Evolutionary conservation across 768 basidiomycete species (phyloP).

Genomic region (Tephrocybe sp.): DNA sequence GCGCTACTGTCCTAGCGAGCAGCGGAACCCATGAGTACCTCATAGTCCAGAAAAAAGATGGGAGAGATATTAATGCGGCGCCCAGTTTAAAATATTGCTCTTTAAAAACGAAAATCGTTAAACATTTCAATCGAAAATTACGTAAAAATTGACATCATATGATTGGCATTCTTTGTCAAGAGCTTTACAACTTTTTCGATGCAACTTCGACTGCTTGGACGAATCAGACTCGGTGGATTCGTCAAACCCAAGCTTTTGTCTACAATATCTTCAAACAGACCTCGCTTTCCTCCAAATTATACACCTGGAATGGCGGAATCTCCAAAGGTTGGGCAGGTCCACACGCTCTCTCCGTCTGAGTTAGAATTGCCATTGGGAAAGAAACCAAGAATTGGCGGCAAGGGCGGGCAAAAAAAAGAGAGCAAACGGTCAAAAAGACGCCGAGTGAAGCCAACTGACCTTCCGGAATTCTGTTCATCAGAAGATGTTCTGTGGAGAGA

Average conservation of each 20-base stretch:
- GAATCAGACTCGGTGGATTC: slow-evolving; percentile 3
- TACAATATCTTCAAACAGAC: not conserved
- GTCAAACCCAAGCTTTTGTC: not conserved
- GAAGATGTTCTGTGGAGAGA: slow-evolving; percentile 80
- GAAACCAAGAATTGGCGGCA: slow-evolving; percentile 23
- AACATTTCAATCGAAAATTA: too few species aligned
- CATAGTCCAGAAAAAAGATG: slow-evolving; percentile 7
- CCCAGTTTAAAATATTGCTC: too few species aligned
- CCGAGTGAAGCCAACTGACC: slow-evolving; percentile 36
- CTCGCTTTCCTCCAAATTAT: not conserved
- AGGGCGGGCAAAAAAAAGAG: slow-evolving; percentile 24
- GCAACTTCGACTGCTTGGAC: slow-evolving; percentile 1
- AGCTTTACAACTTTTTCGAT: slow-evolving; percentile 9
- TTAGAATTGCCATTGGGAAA: slow-evolving; percentile 26
- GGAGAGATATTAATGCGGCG: not conserved
- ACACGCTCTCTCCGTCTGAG: slow-evolving; percentile 18
- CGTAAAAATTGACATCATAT: slow-evolving; percentile 12
- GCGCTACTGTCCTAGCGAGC: slow-evolving; percentile 1
- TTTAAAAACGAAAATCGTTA: too few species aligned
- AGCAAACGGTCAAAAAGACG: slow-evolving; percentile 26
- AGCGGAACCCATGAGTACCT: slow-evolving; percentile 11
- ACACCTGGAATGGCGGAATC: slow-evolving; percentile 13
- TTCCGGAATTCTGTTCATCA: slow-evolving; percentile 65
- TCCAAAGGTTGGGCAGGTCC: slow-evolving; percentile 20
- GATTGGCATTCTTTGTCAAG: slow-evolving; percentile 13